Conservation (phyloP, 1,284 basidiomycete species). For the Pseudozyma thailandica region DNA sequence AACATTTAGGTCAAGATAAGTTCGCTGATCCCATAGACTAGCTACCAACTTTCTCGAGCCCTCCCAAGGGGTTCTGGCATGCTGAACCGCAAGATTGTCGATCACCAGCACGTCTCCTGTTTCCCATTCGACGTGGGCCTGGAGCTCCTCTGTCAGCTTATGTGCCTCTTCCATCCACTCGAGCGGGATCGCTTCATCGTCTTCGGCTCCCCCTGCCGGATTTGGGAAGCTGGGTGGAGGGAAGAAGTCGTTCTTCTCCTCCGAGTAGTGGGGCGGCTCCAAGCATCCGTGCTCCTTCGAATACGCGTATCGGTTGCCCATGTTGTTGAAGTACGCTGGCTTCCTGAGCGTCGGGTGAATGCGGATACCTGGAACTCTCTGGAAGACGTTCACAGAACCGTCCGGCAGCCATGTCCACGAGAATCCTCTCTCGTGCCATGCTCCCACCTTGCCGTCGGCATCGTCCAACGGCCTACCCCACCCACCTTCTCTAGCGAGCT, state of each 20-base stretch:
- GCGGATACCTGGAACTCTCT: conserved; percentile 47
- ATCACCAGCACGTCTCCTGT: conserved; percentile 47
- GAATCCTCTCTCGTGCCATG: conserved; percentile 45
- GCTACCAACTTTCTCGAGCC: conserved; percentile 46
- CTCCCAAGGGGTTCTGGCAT: conserved; percentile 45
- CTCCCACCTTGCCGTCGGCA: conserved; percentile 12
- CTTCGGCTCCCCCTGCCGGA: conserved; percentile 4
- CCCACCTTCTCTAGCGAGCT: conserved; percentile 46
- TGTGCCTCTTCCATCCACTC: conserved; percentile 38
- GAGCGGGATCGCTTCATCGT: conserved; percentile 35
- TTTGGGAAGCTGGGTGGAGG: conserved; percentile 35
- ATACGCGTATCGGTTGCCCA: conserved; percentile 46
- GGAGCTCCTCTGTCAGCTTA: conserved; percentile 26
- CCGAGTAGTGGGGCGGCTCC: conserved; percentile 32
- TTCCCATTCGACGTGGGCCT: conserved; percentile 50
- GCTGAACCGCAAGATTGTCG: conserved; percentile 54
- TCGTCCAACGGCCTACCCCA: conserved; percentile 11
- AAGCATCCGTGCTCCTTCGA: conserved; percentile 24
- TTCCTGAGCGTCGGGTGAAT: conserved; percentile 32
- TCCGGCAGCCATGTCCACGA: conserved; percentile 47
- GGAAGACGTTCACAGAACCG: conserved; percentile 48
- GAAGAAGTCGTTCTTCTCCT: conserved; percentile 34
- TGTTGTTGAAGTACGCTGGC: conserved; percentile 52
- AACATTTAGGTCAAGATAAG: conserved; percentile 28
- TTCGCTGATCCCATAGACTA: conserved; percentile 47